A percentile compares a stretch with the other conserved stretches of the same genome.
Evolutionary conservation across 371 early-diverging fungal species (phyloP).

Genomic region (Mortierella sp.): DNA sequence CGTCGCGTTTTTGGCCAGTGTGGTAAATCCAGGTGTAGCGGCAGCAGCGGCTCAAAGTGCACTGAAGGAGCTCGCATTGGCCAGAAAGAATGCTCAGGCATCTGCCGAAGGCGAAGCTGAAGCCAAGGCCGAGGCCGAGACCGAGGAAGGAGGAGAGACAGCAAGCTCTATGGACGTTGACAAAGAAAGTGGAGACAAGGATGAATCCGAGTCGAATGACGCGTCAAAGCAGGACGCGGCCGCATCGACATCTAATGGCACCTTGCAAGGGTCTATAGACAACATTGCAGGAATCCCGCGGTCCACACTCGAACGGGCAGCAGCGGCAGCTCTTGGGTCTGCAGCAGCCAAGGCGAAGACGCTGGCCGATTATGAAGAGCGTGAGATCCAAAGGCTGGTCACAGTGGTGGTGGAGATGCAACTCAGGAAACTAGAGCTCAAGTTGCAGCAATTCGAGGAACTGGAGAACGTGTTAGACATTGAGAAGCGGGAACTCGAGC

Average conservation of each 20-base stretch:
- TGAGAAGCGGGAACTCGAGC: conserved; percentile 84
- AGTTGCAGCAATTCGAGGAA: conserved; percentile 92
- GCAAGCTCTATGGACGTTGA: conserved; percentile 11
- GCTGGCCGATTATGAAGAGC: conserved; percentile 60
- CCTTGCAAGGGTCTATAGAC: conserved; percentile 8
- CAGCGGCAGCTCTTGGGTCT: conserved; percentile 72
- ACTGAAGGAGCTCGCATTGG: conserved; percentile 59
- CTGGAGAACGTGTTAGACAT: conserved; percentile 86
- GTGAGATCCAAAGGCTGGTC: conserved; percentile 67
- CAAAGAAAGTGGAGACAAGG: conserved; percentile 62
- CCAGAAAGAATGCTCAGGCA: conserved; percentile 21
- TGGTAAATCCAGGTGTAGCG: conserved; percentile 95
- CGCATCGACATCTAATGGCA: not conserved
- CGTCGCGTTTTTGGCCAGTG: conserved; percentile 92
- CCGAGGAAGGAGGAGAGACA: conserved; percentile 8
- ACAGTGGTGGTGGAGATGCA: conserved; percentile 86
- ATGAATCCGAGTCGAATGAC: not conserved
- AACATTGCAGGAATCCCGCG: conserved; percentile 54
- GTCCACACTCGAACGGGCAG: conserved; percentile 67
- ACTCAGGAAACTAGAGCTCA: conserved; percentile 87
- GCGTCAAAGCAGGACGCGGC: conserved; percentile 8
- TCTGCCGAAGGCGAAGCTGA: conserved; percentile 3
- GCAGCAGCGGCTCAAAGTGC: conserved; percentile 88
- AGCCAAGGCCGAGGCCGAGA: conserved; percentile 18
- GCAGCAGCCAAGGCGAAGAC: conserved; percentile 77